Evolutionary conservation across 805 yeast genomes (phyloP).

Genomic region (Cyberlindnera veronae): DNA sequence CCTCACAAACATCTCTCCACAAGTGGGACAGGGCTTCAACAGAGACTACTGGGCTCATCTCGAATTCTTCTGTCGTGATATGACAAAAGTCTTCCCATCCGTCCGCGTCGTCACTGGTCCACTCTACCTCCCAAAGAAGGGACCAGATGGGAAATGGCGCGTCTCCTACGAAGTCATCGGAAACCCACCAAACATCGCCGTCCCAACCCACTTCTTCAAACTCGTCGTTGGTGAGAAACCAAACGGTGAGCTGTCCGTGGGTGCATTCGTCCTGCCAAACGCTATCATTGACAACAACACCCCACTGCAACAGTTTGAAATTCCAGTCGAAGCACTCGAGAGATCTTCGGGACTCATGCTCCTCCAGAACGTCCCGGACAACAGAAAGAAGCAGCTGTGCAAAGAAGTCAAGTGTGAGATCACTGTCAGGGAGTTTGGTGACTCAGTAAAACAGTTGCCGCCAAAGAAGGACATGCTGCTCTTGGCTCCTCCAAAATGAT

Average conservation of each 20-base stretch:
- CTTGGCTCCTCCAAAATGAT: constrained; percentile 13
- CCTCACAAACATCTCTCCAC: constrained; percentile 91
- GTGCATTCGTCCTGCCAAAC: constrained; percentile 93
- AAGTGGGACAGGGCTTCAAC: constrained; percentile 96
- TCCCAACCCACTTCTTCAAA: constrained; percentile 96
- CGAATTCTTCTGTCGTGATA: constrained; percentile 80
- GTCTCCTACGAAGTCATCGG: constrained; percentile 93
- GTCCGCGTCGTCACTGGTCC: constrained; percentile 95
- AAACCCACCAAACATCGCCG: constrained; percentile 93
- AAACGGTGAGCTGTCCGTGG: constrained; percentile 56
- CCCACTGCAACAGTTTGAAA: constrained; percentile 73
- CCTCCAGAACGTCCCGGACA: constrained; percentile 60
- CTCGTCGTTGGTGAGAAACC: constrained; percentile 78
- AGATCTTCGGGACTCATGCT: constrained; percentile 82
- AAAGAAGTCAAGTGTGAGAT: constrained; percentile 76
- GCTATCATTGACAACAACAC: constrained; percentile 67
- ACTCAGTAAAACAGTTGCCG: constrained; percentile 26
- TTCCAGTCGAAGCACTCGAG: constrained; percentile 88
- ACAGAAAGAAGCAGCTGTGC: constrained; percentile 63
- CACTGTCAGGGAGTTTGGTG: constrained; percentile 73
- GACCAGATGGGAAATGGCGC: constrained; percentile 75
- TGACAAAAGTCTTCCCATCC: constrained; percentile 65
- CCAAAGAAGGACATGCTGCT: constrained; percentile 17
- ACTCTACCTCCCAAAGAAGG: constrained; percentile 73
- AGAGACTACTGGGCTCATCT: constrained; percentile 98